phyloP scores from a whole-genome alignment of 441 rosid genomes.

The Sinapis alba region DNA sequence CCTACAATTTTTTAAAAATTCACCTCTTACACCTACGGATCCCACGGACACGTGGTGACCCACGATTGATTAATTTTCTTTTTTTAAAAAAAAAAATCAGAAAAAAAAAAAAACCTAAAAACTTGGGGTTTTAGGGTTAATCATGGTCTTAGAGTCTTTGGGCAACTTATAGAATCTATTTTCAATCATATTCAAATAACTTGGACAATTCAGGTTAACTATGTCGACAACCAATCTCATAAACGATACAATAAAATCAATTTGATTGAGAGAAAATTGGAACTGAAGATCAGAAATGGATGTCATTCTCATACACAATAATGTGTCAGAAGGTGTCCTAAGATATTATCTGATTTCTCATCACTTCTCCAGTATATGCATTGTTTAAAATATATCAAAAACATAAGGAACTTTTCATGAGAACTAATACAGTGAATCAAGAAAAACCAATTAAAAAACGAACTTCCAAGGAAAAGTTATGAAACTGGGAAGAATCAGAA shows the following conservation, averaged over 20 bases:
- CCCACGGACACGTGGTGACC: too few relatives aligned
- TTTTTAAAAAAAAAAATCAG: too few relatives aligned
- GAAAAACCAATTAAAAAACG: neutral
- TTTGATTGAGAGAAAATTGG: neutral
- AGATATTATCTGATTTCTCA: neutral
- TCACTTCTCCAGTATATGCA: neutral
- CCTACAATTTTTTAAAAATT: too few relatives aligned
- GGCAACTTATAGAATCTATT: too few relatives aligned
- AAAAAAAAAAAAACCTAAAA: too few relatives aligned
- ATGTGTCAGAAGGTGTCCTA: neutral
- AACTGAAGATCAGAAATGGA: neutral
- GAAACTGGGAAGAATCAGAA: neutral
- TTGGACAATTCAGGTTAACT: neutral
- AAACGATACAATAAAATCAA: neutral
- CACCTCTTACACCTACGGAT: too few relatives aligned
- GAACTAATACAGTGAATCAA: too few relatives aligned
- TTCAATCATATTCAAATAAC: too few relatives aligned
- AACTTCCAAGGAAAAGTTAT: neutral
- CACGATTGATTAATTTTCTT: too few relatives aligned
- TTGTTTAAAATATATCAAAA: neutral
- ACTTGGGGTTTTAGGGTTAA: too few relatives aligned
- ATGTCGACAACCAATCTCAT: neutral
- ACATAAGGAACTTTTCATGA: neutral
- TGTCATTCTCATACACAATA: neutral
- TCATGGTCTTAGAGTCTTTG: too few relatives aligned